Evolutionary conservation across 1,284 basidiomycete genomes (phyloP), one percentile per base, ranked within the genome.

Genomic region (Fomes fomentarius): DNA sequence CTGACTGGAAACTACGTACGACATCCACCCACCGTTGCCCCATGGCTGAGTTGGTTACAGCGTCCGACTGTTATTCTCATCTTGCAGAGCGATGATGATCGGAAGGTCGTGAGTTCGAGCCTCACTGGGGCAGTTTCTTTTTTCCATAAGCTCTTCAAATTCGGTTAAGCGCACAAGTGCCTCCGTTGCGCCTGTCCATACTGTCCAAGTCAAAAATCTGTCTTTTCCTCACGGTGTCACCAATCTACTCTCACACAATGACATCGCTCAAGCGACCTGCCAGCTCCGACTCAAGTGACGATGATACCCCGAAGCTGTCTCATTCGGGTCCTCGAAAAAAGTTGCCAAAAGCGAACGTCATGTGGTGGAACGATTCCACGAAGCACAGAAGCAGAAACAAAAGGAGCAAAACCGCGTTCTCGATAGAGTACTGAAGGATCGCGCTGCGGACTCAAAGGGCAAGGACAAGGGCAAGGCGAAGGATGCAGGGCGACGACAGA

Each of bases 31-130:
- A 24, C 21, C 14, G 21, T 10, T 87, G 85, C 84, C 84, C 85
- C 85, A 78, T 87, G 85, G 85, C 84, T 87, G 77, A 87, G 85
- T 84, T 87, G 85, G 84, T 86, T 80, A 87, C 78, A 85, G 85
- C 85, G 85, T 87, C 83, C 84, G 85, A 87, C 84, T 87, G 85
- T 87, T 87, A 83, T 17, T 4, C n/a, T 11, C 2, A 11, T 38
- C 28, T 30, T 30, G 28, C 28, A 6, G 7, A 6, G 6, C 11
- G 24, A 22, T 9, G 2, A n/a, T 4, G 3, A 83, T 85, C 83
- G 83, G 82, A 84, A 85, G 83, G 82, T 85, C 83, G 78, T 78
- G 83, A 85, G 84, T 85, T 85, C 84, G 81, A 85, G 75, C 81
- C 83, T 85, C 83, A 77, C 76, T 76, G 82, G 83, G 82, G 83